Base-by-base conservation (phyloP, 495 filamentous ascomycete genomes). In the Schizothecium vesticola region DNA sequence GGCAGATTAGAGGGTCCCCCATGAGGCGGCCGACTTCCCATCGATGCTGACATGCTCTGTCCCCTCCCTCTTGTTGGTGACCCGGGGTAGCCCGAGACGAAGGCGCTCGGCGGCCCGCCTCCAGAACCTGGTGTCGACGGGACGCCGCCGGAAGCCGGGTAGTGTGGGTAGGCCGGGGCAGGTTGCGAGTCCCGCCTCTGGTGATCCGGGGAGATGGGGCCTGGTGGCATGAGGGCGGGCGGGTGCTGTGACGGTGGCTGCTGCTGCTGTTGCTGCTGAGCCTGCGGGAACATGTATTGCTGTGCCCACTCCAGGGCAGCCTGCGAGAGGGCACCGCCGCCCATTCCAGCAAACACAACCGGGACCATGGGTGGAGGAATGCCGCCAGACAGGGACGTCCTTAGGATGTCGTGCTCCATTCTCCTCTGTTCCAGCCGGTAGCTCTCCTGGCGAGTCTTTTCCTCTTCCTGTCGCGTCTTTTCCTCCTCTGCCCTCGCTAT, bases 311-410 rank as follows among this genome's bases (percentile, higher is more conserved):
- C 93, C 60, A 90, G 82, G 22, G 87, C 81, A 13, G 75, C 79
- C 59, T 84, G 82, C 21, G 81, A 73, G 33, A 84, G 81, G 10
- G 88, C 75, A 66, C 88, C 89, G 31, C 89, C 87, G 25, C 88
- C 89, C 78, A 96, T 90, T 55, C 91, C 92, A 13, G 91, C 90
- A 76, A 97, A 97, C 62, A 99, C 90, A 70, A 96, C 84, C 21
- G 95, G 95, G 51, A 97, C 86, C 84, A 97, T 86, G 56, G 91
- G 83, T 51, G 93, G 92, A 22, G 95, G 93, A 51, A 99, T 86
- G 23, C 93, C 93, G 26, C 90, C 88, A 67, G 85, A 82, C 68
- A 96, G 77, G 33, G 93, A 92, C 65, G 95, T 91, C 68, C 87
- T 83, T 66, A 99, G 78, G 80, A 99, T 96, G 62, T 89, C 87